Conservation (phyloP, 1,139 yeast species). For the Insectozyma bohioensis region DNA sequence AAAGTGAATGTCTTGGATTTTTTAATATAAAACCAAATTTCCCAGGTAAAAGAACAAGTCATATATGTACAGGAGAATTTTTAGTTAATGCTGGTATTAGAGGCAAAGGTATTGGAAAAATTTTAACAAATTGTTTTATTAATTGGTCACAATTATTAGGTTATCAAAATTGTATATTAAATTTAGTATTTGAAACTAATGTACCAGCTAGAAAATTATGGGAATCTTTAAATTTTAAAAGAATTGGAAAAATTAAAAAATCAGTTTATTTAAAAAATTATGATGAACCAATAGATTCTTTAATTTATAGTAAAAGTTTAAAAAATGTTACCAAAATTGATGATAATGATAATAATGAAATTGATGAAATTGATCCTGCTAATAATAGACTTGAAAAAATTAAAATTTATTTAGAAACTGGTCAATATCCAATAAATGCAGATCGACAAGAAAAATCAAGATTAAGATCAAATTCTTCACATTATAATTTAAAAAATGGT, state of each 20-base stretch:
- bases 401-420: conserved; percentile 76
- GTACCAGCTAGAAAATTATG: conserved; percentile 77
- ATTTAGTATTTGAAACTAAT: conserved; percentile 85
- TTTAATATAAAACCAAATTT: conserved; percentile 84
- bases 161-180: conserved; percentile 79
- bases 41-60: conserved; percentile 89
- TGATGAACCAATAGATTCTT: conserved; percentile 78
- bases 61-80: conserved; percentile 88
- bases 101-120: conserved; percentile 89
- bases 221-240: conserved; percentile 74
- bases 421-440: conserved; percentile 80
- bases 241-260: conserved; percentile 75
- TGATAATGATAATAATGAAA: conserved; percentile 54
- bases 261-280: conserved; percentile 88
- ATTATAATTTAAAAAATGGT: conserved; percentile 70
- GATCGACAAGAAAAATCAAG: conserved; percentile 84
- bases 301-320: conserved; percentile 64
- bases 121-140: conserved; percentile 76
- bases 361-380: conserved; percentile 56
- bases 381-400: conserved; percentile 78
- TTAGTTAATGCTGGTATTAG: conserved; percentile 90
- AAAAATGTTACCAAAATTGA: conserved; percentile 44
- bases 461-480: conserved; percentile 77
- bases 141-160: conserved; percentile 93
- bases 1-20: conserved; percentile 83